Base-by-base conservation (phyloP, 805 yeast genomes). In the Clavispora santaluciae region DNA sequence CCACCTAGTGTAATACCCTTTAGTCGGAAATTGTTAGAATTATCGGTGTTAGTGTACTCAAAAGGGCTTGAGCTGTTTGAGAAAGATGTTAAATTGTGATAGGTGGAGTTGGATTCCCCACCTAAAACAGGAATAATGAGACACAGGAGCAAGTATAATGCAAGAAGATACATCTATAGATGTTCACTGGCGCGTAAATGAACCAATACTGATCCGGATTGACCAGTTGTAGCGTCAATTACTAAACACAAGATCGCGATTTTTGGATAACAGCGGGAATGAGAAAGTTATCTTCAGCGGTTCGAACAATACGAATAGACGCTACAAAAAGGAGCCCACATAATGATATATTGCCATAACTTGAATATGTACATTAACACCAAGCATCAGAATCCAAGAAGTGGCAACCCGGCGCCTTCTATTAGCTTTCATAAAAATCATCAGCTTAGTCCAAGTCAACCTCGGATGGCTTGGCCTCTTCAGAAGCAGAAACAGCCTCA, bases 1-100 rank as follows among this genome's bases (percentile, higher is more conserved):
- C 88, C 88, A 23, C 89, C 90, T 11, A 83, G 53, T 21, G 77
- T 71, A 11, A 79, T 75, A 8, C 51, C 51, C 28, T 31, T 31
- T 16, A 45, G 39, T 12, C 42, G 46, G 38, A 47, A 47, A 16
- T 30, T 25, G n/a, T 36, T 37, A 2, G 51, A 28, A 2, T 46
- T 30, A 18, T 33, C 16, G 15, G 36, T 11, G 29, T 40, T 48
- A 9, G 43, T 37, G 39, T 30, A 48, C 8, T 28, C 24, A 26
- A 35, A 48, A 6, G 23, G 22, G 6, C 34, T 22, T 7, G 40
- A 28, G 18, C 42, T 16, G 22, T 44, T 46, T 8, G 42, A 18
- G 23, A 22, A 43, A 4, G 20, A 22, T 3, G 44, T 33, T 22
- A 30, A 9, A 22, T 36, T 29, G 11, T 17, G 17, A 33, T 15